Evolutionary conservation across 352 stramenopile genomes (phyloP), one percentile per base, ranked within the genome.

Genomic region (Phytopythium oedochilum): DNA sequence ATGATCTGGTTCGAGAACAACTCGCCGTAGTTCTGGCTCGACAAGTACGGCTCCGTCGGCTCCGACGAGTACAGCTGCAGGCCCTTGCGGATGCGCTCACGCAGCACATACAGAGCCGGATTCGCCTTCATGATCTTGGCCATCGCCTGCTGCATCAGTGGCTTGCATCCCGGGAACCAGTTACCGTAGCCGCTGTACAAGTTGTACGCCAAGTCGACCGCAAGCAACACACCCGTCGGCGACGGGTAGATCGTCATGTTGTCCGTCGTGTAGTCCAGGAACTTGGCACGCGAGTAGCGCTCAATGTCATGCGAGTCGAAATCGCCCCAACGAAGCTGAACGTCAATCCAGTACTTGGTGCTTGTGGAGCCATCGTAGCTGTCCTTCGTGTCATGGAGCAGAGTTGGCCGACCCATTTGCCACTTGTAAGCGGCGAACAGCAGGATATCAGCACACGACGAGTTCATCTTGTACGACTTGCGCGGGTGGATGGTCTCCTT

Each of bases 401-500:
- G 59, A 23, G 86, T 91, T 20, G 86, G 84, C 23, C 83, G 73
- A 18, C 83, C 83, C 66, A 92, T 91, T 53, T 96, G 88, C 98
- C 98, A 99, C 80, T 99, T 99, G 83, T 99, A 99, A 14, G 97
- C 93, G 10, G 97, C 97, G 60, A 99, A 99, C 10, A 99, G 79
- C 42, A 99, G 79, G 52, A 99, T 88, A 82, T 99, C 98, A 23
- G 97, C 97, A 70, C 96, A 99, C 44, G 96, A 99, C 55, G 92
- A 98, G 79, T 99, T 99, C 98, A 99, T 99, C 80, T 99, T 99
- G 85, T 99, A 99, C 32, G 92, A 99, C 76, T 99, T 99, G 46
- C 98, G 82, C 39, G 98, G 98, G 71, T 99, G 98, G 53, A 99
- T 99, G 5, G 97, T 99, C 73, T 99, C 97, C 72, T 99, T 99